Evolutionary conservation across 106 monocot species (phyloP), one percentile per base, ranked within the genome.

Genomic region (Acorus calamus): DNA sequence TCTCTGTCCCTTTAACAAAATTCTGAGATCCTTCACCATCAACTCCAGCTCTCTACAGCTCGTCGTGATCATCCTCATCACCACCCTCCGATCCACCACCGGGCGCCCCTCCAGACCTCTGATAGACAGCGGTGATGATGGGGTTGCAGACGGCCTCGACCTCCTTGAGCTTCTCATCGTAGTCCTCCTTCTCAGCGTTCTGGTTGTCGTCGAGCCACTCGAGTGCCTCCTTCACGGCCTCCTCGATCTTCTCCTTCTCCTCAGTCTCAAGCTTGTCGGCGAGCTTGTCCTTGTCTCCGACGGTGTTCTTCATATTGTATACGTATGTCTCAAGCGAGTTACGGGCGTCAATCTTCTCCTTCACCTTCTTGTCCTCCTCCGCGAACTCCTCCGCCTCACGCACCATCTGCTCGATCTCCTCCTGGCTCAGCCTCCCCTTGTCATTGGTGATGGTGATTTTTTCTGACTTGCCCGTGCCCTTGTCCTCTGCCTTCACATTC

Each of bases 391-490:
- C 77, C 0, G 77, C 77, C 6, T 77, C 77, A 0, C 48, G 59
- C 4, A 77, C 71, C 77, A 77, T 77, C 9, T 66, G 56, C 7
- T 77, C 77, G 13, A 77, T 77, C 66, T 77, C 77, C 7, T 77
- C 77, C 28, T 69, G 65, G 55, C 66, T 60, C 8, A 77, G 55
- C 11, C 77, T 59, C 4, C 80, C 83, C 64, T 83, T 80, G 7
- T 83, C 83, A 41, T 80, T 80, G 56, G 80, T 78, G 72, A 88
- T 87, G 62, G 80, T 83, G 61, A 87, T 87, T 77, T 79, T 83
- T 56, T 83, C 77, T 0, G 77, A 63, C 11, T 70, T 73, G 42
- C 80, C 84, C 2, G 77, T 69, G 44, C 50, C 83, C 43, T 80
- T 83, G 74, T 87, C 87, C 56, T 83, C 77, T 0, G 83, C 87